Conservation (phyloP, 176 grass and related monocot genomes). For the Juncus effusus region DNA sequence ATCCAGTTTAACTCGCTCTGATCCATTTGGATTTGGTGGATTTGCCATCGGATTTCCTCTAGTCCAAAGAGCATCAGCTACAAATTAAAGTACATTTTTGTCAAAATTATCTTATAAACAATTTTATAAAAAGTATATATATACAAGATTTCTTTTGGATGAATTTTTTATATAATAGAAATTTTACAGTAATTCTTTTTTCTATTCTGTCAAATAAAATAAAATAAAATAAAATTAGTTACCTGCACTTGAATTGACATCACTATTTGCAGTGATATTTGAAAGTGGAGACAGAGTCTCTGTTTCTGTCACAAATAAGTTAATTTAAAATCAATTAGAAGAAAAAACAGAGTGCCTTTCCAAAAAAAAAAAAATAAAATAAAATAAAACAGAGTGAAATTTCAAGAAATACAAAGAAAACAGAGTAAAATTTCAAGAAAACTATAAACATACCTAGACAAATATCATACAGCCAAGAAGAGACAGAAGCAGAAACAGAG, state of each 20-base stretch:
- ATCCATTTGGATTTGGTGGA: not conserved
- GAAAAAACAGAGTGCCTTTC: not conserved
- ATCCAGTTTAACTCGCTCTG: not conserved
- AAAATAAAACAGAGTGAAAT: not conserved
- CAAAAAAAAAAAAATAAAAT: not conserved
- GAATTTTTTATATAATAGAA: no score
- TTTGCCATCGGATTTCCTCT: no score
- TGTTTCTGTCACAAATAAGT: slow-evolving; percentile 3
- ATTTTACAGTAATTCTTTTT: no score
- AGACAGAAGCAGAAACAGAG: slow-evolving; percentile 19
- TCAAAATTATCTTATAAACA: no score
- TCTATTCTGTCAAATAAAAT: no score
- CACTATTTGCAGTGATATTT: not conserved
- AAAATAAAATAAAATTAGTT: no score
- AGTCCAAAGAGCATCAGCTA: no score
- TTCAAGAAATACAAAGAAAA: not conserved
- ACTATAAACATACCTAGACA: slow-evolving; percentile 2
- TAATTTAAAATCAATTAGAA: not conserved
- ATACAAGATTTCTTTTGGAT: no score
- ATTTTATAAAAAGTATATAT: no score
- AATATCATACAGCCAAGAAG: slow-evolving; percentile 16
- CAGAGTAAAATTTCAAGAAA: not conserved
- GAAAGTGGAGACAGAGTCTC: slow-evolving; percentile 1
- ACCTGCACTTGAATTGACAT: no score
- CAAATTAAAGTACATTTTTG: no score